Percentiles rank a stretch among this genome's conserved stretches.
These are phyloP conservation scores for Candida sp. DNA, from an alignment of 1,139 yeast species.

Conservation along the genomic window DNA sequence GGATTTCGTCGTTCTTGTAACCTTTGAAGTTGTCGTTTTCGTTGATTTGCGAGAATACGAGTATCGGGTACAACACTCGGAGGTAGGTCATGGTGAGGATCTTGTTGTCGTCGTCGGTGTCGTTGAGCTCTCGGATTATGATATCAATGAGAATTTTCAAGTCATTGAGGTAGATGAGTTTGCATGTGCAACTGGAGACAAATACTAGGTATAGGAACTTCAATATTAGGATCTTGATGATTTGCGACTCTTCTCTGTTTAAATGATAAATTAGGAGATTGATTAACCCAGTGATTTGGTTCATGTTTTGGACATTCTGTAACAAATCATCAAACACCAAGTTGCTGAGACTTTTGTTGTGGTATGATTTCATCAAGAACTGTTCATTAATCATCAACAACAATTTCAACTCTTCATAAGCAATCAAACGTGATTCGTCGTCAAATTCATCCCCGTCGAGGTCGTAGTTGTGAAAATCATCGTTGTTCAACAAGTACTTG, in stretches of 20 bases:
- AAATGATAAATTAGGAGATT: slow-evolving; percentile 55
- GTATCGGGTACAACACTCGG: slow-evolving; percentile 74
- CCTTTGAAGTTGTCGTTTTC: slow-evolving; percentile 37
- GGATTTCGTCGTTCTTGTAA: slow-evolving; percentile 63
- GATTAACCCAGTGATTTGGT: slow-evolving; percentile 38
- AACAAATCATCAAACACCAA: slow-evolving; percentile 52
- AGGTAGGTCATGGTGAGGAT: slow-evolving; percentile 72
- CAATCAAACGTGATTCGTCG: slow-evolving; percentile 64
- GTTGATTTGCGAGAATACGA: slow-evolving; percentile 66
- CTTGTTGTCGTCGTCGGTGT: slow-evolving; percentile 58
- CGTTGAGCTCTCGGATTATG: slow-evolving; percentile 75
- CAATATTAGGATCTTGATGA: slow-evolving; percentile 77
- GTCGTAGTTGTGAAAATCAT: slow-evolving; percentile 48
- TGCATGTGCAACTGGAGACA: slow-evolving; percentile 66
- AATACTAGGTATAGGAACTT: slow-evolving; percentile 79
- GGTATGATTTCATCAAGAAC: slow-evolving; percentile 67
- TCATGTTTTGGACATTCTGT: slow-evolving; percentile 20
- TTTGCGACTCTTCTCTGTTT: slow-evolving; percentile 77
- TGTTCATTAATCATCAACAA: slow-evolving; percentile 83
- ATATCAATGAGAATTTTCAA: slow-evolving; percentile 87
- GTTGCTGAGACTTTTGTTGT: slow-evolving; percentile 31
- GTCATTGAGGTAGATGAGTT: slow-evolving; percentile 82
- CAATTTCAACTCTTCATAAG: slow-evolving; percentile 76
- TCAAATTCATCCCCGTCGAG: slow-evolving; percentile 41
- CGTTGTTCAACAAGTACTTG: slow-evolving; percentile 53